A percentile compares a stretch with the other conserved stretches of the same genome.
phyloP scores from a whole-genome alignment of 139 green algal species.

The Zygnema circumcarinatum region DNA sequence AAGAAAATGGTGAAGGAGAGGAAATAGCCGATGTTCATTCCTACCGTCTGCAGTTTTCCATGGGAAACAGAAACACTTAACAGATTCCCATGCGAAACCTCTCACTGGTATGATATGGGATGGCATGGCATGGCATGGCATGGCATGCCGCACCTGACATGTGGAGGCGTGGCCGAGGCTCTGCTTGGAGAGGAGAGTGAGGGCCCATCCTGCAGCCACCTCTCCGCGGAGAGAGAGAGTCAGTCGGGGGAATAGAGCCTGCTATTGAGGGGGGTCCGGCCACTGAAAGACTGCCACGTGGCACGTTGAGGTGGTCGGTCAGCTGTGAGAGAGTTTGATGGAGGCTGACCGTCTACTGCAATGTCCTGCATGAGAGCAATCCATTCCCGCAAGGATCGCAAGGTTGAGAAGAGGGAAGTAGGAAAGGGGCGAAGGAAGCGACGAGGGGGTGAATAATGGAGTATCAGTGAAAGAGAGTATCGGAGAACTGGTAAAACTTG shows the following conservation, averaged over 20 bases:
- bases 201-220: slow-evolving; percentile 85
- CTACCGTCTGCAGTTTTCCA: slow-evolving; percentile 87
- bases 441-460: too few species aligned
- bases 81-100: not conserved
- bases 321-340: too few species aligned
- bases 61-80: not conserved
- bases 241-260: too few species aligned
- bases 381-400: not conserved
- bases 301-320: too few species aligned
- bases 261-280: too few species aligned
- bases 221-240: too few species aligned
- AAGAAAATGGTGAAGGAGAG: slow-evolving; percentile 93
- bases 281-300: too few species aligned
- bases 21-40: slow-evolving; percentile 91
- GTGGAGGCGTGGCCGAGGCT: slow-evolving; percentile 87
- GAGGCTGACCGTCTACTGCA: slow-evolving; percentile 27
- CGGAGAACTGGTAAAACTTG: not conserved
- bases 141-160: slow-evolving; percentile 64
- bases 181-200: slow-evolving; percentile 83
- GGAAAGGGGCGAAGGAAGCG: not conserved
- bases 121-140: too few species aligned
- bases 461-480: slow-evolving; percentile 6
- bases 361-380: slow-evolving; percentile 30
- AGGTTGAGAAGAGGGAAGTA: not conserved
- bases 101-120: not conserved